Base-by-base conservation (phyloP, 495 filamentous ascomycete genomes). In the Penicillium daleae region DNA sequence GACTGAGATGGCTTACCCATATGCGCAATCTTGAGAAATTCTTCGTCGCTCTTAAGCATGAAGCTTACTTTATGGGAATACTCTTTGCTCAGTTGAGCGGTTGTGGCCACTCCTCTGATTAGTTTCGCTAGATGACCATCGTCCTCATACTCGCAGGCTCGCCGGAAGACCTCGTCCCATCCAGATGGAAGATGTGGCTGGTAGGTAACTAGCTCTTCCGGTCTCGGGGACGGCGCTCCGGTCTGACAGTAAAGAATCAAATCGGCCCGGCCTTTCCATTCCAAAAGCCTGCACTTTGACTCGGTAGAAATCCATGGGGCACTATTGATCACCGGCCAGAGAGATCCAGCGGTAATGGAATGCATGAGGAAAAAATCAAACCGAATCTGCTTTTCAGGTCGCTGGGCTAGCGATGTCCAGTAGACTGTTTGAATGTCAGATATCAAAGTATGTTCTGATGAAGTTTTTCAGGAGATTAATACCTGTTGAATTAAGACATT, bases 331-430 rank as follows among this genome's bases (percentile, higher is more conserved):
- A 71, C 69, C 17, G 66, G 67, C 52, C 71, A 61, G 52, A 76
- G 67, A 8, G 77, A 71, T 2, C 62, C 66, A 51, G 69, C 64
- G 12, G 73, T 80, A 40, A 77, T 71, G 17, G 60, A 65, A 63
- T 80, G 78, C 77, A 80, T 74, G 35, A 68, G 50, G 70, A 77
- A 78, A 63, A 80, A 80, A 52, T 80, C 78, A 39, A 80, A 71
- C 59, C 71, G 70, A 32, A 65, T 58, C 27, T 59, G 54, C 53
- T 74, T 76, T 12, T 73, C 70, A 1, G 70, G 64, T 3, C 64
- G 39, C 27, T 77, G 73, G 8, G 69, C 73, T 0, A 70, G 65
- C 4, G 67, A 62, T 39, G 66, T 59, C 55, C 65, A 50, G 52
- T 74, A 69, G 15, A 65, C 63, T 67, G 22, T 31, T 4, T 50